A percentile compares a stretch with the other conserved stretches of the same genome.
These are phyloP conservation scores for Diaporthe vaccinii DNA, from an alignment of 2,329 filamentous ascomycete genomes.

Conservation along the genomic window DNA sequence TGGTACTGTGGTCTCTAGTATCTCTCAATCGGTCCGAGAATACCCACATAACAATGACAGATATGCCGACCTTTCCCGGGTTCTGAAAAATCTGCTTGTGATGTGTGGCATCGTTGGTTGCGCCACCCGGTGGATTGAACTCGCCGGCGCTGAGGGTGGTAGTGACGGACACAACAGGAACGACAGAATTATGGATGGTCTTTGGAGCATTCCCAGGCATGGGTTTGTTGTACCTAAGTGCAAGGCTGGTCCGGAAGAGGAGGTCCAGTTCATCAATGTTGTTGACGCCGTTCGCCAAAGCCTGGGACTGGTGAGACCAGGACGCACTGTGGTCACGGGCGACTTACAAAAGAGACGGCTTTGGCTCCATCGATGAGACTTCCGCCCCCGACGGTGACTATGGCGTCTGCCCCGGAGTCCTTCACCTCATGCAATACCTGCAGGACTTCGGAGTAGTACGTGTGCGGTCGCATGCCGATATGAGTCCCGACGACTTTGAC, in stretches of 20 bases:
- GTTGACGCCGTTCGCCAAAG: conserved; percentile 42
- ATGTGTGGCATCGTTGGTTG: conserved; percentile 43
- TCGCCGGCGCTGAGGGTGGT: conserved; percentile 46
- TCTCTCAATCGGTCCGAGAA: background rate
- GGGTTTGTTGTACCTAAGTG: background rate
- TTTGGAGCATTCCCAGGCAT: background rate
- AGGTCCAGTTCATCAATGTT: conserved; percentile 38
- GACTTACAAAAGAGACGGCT: conserved; percentile 38
- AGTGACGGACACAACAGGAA: conserved; percentile 43
- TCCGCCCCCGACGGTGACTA: conserved; percentile 43
- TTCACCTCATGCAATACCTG: conserved; percentile 37
- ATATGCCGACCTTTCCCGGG: conserved; percentile 55
- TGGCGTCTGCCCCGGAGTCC: conserved; percentile 38
- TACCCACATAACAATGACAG: conserved; percentile 59
- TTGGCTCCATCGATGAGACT: conserved; percentile 44
- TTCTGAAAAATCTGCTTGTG: conserved; percentile 43
- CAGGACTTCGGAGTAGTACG: conserved; percentile 43
- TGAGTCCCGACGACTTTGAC: conserved; percentile 38
- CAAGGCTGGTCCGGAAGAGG: conserved; percentile 35
- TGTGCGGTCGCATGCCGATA: conserved; percentile 43
- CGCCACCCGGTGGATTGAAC: conserved; percentile 43
- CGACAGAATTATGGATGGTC: conserved; percentile 31
- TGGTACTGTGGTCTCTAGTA: background rate
- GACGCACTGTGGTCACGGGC: background rate
- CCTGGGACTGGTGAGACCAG: background rate